Percentiles rank a stretch among this genome's conserved stretches.
Conservation (phyloP, 2,329 filamentous ascomycete species). For the Beauveria brongniartii region DNA sequence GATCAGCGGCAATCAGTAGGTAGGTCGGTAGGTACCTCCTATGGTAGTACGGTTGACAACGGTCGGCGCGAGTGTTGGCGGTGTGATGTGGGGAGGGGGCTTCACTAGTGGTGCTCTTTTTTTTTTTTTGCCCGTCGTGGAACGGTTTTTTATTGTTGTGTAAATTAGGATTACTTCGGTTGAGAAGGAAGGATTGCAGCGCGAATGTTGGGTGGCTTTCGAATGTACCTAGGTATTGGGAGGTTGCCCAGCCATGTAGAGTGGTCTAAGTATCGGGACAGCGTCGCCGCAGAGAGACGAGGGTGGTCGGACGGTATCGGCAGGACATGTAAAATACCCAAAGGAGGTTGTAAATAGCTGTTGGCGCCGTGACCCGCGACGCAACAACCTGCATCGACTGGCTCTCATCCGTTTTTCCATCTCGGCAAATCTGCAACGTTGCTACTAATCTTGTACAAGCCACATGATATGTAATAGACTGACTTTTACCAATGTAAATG, state of each 20-base stretch:
- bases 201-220: too few species aligned
- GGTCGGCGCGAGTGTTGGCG: slow-evolving; percentile 6
- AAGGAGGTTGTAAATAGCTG: neutral
- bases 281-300: too few species aligned
- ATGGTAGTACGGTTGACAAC: slow-evolving; percentile 3
- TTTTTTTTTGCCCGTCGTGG: neutral
- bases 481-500: neutral
- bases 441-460: neutral
- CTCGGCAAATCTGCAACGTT: neutral
- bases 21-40: neutral
- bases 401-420: neutral
- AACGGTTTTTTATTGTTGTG: neutral
- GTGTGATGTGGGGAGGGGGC: slow-evolving; percentile 8
- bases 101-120: neutral
- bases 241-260: too few species aligned
- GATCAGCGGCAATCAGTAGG: neutral
- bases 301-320: neutral
- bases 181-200: too few species aligned
- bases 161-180: too few species aligned
- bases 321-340: neutral
- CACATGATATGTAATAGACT: neutral
- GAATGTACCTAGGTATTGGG: too few species aligned
- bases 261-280: too few species aligned
- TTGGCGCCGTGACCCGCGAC: neutral
- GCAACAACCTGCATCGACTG: neutral